Evolutionary conservation across 139 green algal species (phyloP), one percentile per base, ranked within the genome.

Genomic region (Chlorella sorokiniana): DNA sequence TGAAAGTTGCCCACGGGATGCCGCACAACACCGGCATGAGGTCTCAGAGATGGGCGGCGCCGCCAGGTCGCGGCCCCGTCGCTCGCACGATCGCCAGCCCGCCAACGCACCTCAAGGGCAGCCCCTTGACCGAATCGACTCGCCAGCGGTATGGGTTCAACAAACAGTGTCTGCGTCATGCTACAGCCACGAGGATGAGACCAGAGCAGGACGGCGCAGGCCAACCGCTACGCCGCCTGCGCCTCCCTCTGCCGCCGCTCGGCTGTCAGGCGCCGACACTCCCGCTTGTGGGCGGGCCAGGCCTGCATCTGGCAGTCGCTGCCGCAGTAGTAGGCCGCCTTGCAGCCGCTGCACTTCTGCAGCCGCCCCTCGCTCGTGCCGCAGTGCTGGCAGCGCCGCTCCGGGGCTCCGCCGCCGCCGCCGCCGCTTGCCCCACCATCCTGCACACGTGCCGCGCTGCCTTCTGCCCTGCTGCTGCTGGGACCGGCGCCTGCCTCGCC

Each of bases 261-360:
- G n/a, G n/a, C n/a, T n/a, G n/a, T n/a, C n/a, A n/a, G n/a, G n/a
- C n/a, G n/a, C n/a, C 37, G 42, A 44, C 70, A 78, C 16, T 16
- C n/a, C 70, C 20, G 27, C 33, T 78, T 78, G 70, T 78, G 70
- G 10, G 44, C 14, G 37, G 31, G 16, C 70, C 70, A 78, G 20
- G 63, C 52, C 14, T 40, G 37, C 45, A 33, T 7, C 45, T 78
- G 70, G 70, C 70, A 78, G 14, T 44, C 70, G 6, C 11, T 23
- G 1, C 29, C 29, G 70, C 70, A 78, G 45, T 40, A 78, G 44
- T 62, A 63, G 1, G 31, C 29, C 27, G 33, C 29, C 31, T 63
- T 63, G 70, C 70, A 78, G 40, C 68, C 68, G 38, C 41, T 38
- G 68, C 68, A 74, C 68, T 33, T 51, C 38, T 48, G 68, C 25